phyloP scores from a whole-genome alignment of 352 stramenopile species.

The Discostella stelligera region DNA sequence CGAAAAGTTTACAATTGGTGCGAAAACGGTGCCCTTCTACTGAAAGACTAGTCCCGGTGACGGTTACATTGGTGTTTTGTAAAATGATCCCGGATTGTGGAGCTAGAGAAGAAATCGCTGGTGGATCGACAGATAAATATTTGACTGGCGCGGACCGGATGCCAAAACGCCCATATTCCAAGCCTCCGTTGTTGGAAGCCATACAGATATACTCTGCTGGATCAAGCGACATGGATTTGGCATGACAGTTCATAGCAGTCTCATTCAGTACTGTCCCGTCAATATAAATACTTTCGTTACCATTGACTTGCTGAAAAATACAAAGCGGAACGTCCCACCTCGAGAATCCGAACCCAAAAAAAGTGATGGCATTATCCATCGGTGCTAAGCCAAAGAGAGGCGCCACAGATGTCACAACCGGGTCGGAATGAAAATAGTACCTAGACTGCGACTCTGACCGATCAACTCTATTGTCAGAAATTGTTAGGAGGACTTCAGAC shows the following conservation, averaged over 20 bases:
- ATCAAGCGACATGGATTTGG: conserved; percentile 1
- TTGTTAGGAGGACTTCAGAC: conserved; percentile 7
- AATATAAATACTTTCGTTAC: conserved; percentile 2
- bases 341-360: conserved; percentile 17
- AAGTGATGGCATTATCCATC: conserved; percentile 3
- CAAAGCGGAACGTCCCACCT: not conserved
- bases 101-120: conserved; percentile 21
- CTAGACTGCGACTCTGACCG: not conserved
- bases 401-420: conserved; percentile 10
- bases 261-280: conserved; percentile 4
- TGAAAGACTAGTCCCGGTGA: conserved; percentile 16
- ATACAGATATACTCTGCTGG: not conserved
- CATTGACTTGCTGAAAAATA: conserved; percentile 10
- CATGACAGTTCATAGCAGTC: conserved; percentile 15
- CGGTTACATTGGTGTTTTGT: conserved; percentile 8
- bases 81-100: conserved; percentile 10
- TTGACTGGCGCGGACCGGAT: not conserved
- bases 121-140: conserved; percentile 16
- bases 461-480: conserved; percentile 36
- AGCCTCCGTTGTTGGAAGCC: conserved; percentile 17
- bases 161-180: conserved; percentile 5
- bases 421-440: conserved; percentile 13
- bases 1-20: conserved; percentile 20
- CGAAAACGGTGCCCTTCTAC: not conserved
- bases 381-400: conserved; percentile 13